phyloP scores from a whole-genome alignment of 805 yeast species.

The Kurtzmaniella cleridarum region DNA sequence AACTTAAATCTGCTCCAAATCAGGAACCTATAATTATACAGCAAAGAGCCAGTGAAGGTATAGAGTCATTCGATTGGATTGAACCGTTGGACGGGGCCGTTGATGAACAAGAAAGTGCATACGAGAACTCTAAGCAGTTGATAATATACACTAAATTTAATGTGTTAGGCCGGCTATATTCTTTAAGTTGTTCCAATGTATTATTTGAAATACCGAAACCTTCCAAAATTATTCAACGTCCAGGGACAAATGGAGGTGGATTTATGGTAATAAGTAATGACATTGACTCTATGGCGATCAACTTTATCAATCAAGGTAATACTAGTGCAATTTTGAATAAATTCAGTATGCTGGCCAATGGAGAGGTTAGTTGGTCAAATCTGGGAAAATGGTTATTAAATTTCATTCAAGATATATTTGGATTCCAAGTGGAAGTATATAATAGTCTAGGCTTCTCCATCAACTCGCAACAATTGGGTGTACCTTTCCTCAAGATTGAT shows the following conservation, averaged over 20 bases:
- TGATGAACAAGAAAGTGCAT: conserved; percentile 20
- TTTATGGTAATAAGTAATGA: conserved; percentile 1
- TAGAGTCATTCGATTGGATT: conserved; percentile 31
- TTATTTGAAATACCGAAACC: conserved; percentile 32
- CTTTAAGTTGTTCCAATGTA: conserved; percentile 30
- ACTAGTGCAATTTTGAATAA: conserved; percentile 20
- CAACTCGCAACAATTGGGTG: too few species aligned
- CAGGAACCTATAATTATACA: conserved; percentile 25
- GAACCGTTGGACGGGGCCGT: conserved; percentile 12
- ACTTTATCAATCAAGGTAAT: conserved; percentile 30
- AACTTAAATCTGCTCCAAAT: background rate
- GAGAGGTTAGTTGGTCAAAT: conserved; percentile 24
- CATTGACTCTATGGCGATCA: conserved; percentile 11
- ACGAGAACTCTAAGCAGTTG: conserved; percentile 28
- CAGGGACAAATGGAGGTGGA: conserved; percentile 6
- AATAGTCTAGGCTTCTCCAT: conserved; percentile 20
- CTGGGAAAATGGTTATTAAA: conserved; percentile 30
- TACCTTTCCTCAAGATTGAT: too few species aligned
- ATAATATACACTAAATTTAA: conserved; percentile 22
- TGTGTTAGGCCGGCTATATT: conserved; percentile 28
- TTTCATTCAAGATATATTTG: conserved; percentile 20
- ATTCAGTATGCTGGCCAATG: conserved; percentile 14
- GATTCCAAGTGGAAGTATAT: conserved; percentile 22
- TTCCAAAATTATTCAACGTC: conserved; percentile 11
- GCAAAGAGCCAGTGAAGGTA: conserved; percentile 22